Conservation (phyloP, 495 filamentous ascomycete species). For the Talaromyces borbonicus region DNA sequence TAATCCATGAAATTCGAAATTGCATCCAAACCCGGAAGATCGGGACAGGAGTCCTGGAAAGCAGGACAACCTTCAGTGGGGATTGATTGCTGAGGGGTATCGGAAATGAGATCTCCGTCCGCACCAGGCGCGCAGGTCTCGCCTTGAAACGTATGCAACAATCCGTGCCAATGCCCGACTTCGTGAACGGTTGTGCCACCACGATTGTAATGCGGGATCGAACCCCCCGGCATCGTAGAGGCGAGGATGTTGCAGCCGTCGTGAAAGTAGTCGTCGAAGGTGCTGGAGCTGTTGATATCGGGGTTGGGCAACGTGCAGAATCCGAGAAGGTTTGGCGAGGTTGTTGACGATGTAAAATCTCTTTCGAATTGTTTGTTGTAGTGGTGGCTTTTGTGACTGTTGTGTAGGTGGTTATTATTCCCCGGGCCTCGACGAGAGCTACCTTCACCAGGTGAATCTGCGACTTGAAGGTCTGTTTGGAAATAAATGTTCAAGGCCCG, state of each 20-base stretch:
- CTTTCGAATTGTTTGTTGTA: background rate
- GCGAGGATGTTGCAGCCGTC: slow-evolving; percentile 47
- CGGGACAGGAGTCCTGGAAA: slow-evolving; percentile 38
- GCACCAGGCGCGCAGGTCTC: slow-evolving; percentile 30
- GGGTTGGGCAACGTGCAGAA: slow-evolving; percentile 41
- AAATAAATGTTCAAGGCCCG: slow-evolving; percentile 43
- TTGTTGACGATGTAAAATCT: background rate
- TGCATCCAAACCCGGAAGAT: slow-evolving; percentile 33
- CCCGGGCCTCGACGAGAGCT: background rate
- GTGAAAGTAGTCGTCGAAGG: slow-evolving; percentile 28
- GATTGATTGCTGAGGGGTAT: slow-evolving; percentile 41
- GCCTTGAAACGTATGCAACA: slow-evolving; percentile 47
- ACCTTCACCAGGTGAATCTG: slow-evolving; percentile 1
- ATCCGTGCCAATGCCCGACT: slow-evolving; percentile 51
- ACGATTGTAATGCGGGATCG: slow-evolving; percentile 32
- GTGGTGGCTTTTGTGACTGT: background rate
- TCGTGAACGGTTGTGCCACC: slow-evolving; percentile 46
- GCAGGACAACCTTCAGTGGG: slow-evolving; percentile 42
- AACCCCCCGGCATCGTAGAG: slow-evolving; percentile 38
- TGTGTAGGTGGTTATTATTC: background rate
- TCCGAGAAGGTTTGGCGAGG: slow-evolving; percentile 30
- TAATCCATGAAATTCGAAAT: slow-evolving; percentile 51
- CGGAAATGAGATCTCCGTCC: slow-evolving; percentile 41
- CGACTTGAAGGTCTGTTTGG: slow-evolving; percentile 34
- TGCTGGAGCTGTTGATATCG: slow-evolving; percentile 23